Evolutionary conservation across 805 yeast species (phyloP), one percentile per base, ranked within the genome.

Genomic region (Candida oleophila): DNA sequence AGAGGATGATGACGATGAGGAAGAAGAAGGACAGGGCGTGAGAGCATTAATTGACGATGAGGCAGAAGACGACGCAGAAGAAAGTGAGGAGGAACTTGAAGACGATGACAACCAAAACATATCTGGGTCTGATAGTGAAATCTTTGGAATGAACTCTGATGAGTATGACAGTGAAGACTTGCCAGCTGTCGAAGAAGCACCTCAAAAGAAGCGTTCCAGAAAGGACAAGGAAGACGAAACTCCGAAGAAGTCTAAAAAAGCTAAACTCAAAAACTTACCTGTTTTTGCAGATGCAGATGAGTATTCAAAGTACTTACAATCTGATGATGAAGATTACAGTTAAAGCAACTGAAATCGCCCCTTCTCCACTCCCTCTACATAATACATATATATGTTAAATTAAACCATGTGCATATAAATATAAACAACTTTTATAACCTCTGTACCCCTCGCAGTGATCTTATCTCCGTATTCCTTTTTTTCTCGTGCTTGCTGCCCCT

Each of bases 271-370:
- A 59, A 81, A 77, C 41, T 71, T 91, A 49, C 97, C 97, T 19
- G 74, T 82, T 18, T 91, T 89, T 70, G 97, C 96, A 1, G 83
- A 90, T 40, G 96, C 83, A 8, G 96, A 87, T 37, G 96, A 87
- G 50, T 90, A 89, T 61, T 84, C 92, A 22, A 74, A 87, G 60
- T 84, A 83, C 55, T 68, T 87, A 62, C 75, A 75, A 22, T 82
- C 87, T 14, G 87, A 84, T 22, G 87, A 81, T 43, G 87, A 82
- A 42, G 77, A 68, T 39, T 61, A 53, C 43, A 49, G 54, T 46
- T 54, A 46, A 34, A 18, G 16, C 18, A 7, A n/a, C n/a, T n/a
- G n/a, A n/a, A n/a, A n/a, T n/a, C n/a, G n/a, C n/a, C n/a, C n/a
- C n/a, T n/a, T n/a, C n/a, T n/a, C n/a, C n/a, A n/a, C n/a, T n/a